Base-by-base conservation (phyloP, 1,139 yeast genomes). In the Nadsonia starkeyi-henricii region DNA sequence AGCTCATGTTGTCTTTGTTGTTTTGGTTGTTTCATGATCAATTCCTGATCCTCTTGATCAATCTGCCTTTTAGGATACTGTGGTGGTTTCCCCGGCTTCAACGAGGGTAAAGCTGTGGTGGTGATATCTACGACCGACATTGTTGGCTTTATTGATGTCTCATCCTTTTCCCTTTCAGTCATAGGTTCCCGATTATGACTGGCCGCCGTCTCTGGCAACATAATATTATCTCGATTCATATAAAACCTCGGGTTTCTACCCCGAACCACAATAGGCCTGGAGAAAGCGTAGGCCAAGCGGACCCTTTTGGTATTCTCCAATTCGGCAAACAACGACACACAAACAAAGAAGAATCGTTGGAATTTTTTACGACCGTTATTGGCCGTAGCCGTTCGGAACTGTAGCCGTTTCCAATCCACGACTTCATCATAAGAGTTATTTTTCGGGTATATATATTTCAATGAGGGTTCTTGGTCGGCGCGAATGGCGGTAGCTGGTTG, bases 191-290 rank as follows among this genome's bases (percentile, higher is more conserved):
- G 50, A 18, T 53, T 56, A 15, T 54, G 53, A 23, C 57, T 52
- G 45, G 51, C 49, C 41, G 28, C 15, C 4, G 39, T 33, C 39
- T 33, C 39, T 15, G 39, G 39, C 17, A 33, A 33, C 20, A 43
- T 21, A 26, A 77, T 62, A 56, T 78, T 81, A 45, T 74, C 74
- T 51, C 79, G 63, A 52, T 77, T 79, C 26, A 73, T 71, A 56
- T 79, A 79, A 55, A 79, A 79, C 26, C 78, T 70, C 2, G 85
- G 85, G 55, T 79, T 79, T 51, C 85, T 63, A 2, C 85, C 85
- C 52, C 85, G 63, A 2, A 79, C 85, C 33, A 78, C 76, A 4
- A 79, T 74, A 1, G 82, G 82, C 36, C 71, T 56, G 1, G 71
- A 65, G 45, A 57, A 55, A 18, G 67, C 54, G 2, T 52, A 58